A percentile compares a stretch with the other conserved stretches of the same genome.
These are phyloP conservation scores for Cronartium quercuum DNA, from an alignment of 1,284 basidiomycete species.

Conservation along the genomic window DNA sequence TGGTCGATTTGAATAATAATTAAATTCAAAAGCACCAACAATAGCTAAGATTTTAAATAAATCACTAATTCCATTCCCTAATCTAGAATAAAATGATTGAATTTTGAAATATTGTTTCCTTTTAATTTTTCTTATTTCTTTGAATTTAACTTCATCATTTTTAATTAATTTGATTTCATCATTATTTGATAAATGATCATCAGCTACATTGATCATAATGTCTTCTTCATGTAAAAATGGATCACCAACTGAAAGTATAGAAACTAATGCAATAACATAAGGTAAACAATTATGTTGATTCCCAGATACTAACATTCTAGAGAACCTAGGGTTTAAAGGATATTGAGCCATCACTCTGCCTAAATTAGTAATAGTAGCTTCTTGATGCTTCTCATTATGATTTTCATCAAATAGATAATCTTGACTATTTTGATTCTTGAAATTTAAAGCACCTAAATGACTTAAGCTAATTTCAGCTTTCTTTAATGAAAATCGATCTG, in stretches of 20 bases:
- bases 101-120: constrained; percentile 40
- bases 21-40: constrained; percentile 91
- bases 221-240: constrained; percentile 86
- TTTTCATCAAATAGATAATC: neutral
- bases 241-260: constrained; percentile 88
- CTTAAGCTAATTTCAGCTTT: constrained; percentile 76
- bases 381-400: constrained; percentile 54
- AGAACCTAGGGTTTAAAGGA: constrained; percentile 85
- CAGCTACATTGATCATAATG: constrained; percentile 53
- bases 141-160: constrained; percentile 67
- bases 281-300: constrained; percentile 85
- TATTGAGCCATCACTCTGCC: constrained; percentile 88
- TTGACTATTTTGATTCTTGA: constrained; percentile 1
- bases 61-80: constrained; percentile 82
- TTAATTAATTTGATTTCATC: constrained; percentile 49
- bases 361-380: constrained; percentile 69
- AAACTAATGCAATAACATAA: constrained; percentile 85
- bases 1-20: constrained; percentile 59
- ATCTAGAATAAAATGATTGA: constrained; percentile 63
- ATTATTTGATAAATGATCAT: constrained; percentile 61
- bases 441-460: constrained; percentile 66
- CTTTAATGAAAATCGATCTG: constrained; percentile 68
- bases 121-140: constrained; percentile 58
- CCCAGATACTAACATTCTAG: constrained; percentile 88
- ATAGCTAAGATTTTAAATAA: constrained; percentile 81